A percentile compares a stretch with the other conserved stretches of the same genome.
Conservation (phyloP, 192 early-diverging fungal species). For the Backusella morwellensis region DNA sequence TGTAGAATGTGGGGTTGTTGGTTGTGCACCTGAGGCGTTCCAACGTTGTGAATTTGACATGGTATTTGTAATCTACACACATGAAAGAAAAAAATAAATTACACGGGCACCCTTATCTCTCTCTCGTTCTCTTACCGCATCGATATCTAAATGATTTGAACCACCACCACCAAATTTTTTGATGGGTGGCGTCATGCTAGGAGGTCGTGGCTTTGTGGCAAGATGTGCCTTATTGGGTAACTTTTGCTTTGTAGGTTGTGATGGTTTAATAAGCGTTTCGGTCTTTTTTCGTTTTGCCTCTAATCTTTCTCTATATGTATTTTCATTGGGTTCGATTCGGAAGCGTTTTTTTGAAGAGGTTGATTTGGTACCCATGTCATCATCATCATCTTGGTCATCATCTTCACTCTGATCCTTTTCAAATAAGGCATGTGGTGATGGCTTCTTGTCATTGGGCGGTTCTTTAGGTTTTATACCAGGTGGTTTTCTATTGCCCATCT, state of each 20-base stretch:
- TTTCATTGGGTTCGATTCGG: neutral
- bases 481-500: neutral
- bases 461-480: neutral
- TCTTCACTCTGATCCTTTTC: constrained; percentile 17
- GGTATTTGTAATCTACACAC: neutral
- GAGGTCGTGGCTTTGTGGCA: neutral
- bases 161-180: neutral
- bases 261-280: too few relatives aligned
- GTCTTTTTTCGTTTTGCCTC: constrained; percentile 21
- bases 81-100: neutral
- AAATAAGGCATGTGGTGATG: constrained; percentile 8
- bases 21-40: neutral
- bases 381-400: constrained; percentile 7
- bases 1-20: constrained; percentile 1
- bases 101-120: neutral
- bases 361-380: constrained; percentile 21
- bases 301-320: constrained; percentile 3
- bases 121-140: constrained; percentile 8
- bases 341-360: neutral
- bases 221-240: constrained; percentile 30
- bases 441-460: neutral
- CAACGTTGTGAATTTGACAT: neutral
- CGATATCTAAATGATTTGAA: neutral
- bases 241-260: constrained; percentile 14
- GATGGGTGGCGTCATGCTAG: neutral